Evolutionary conservation across 176 grass and related monocot genomes (phyloP).

Genomic region (Leersia perrieri): DNA sequence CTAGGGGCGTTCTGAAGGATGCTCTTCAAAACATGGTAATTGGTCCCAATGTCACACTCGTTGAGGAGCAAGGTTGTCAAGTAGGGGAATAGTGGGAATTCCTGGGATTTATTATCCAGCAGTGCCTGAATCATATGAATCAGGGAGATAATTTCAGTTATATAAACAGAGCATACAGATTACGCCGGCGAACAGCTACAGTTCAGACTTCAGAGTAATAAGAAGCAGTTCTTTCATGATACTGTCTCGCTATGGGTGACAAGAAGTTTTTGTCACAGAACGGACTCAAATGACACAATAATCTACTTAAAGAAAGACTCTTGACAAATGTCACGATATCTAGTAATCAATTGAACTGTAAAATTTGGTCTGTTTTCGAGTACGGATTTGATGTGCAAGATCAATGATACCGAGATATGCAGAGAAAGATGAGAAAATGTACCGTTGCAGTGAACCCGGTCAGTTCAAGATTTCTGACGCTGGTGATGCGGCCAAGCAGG

Average conservation of each 20-base stretch:
- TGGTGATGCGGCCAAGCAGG: not conserved
- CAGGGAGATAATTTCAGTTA: not conserved
- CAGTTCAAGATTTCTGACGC: not conserved
- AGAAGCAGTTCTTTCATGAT: not conserved
- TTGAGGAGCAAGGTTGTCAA: not conserved
- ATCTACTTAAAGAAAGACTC: no score
- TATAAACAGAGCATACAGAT: not conserved
- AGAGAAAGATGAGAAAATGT: not conserved
- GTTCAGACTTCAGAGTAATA: not conserved
- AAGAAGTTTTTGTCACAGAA: not conserved
- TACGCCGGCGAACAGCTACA: not conserved
- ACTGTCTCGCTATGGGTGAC: not conserved
- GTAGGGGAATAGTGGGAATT: not conserved
- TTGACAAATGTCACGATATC: no score
- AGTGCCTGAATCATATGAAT: conserved; percentile 8
- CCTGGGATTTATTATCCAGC: not conserved
- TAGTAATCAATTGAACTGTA: no score
- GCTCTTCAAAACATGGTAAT: not conserved
- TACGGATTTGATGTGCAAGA: not conserved
- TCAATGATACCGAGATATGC: not conserved
- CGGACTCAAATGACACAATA: not conserved
- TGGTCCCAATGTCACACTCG: conserved; percentile 12
- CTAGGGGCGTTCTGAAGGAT: conserved; percentile 4
- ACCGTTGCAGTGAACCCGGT: not conserved
- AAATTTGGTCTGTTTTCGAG: not conserved